phyloP scores from a whole-genome alignment of 805 yeast species.

The Cyberlindnera mississippiensis region DNA sequence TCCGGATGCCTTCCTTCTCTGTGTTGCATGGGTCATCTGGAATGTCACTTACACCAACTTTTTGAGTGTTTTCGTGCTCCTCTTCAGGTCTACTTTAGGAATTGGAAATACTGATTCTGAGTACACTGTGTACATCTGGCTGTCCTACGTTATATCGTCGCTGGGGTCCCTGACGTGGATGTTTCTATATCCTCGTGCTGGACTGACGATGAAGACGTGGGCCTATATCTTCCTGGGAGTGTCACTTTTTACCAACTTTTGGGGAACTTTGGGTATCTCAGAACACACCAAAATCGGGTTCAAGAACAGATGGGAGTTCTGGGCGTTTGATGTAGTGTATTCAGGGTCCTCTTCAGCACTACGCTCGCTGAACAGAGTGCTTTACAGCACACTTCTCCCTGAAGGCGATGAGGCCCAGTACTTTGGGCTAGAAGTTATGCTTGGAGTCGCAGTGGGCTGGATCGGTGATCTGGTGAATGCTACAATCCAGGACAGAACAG shows the following conservation, averaged over 20 bases:
- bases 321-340: conserved; percentile 38
- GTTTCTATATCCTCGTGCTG: conserved; percentile 29
- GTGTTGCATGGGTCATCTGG: conserved; percentile 42
- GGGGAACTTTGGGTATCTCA: conserved; percentile 38
- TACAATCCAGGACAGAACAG: conserved; percentile 36
- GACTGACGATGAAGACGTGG: conserved; percentile 32
- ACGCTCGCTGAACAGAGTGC: conserved; percentile 34
- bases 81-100: conserved; percentile 39
- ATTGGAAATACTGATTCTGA: conserved; percentile 36
- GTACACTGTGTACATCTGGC: conserved; percentile 36
- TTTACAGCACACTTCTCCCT: conserved; percentile 37
- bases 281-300: conserved; percentile 31
- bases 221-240: conserved; percentile 32
- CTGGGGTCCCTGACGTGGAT: conserved; percentile 37
- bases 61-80: conserved; percentile 32
- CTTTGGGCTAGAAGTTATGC: conserved; percentile 38
- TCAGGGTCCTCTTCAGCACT: conserved; percentile 34
- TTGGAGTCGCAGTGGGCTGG: conserved; percentile 41
- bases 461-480: conserved; percentile 38
- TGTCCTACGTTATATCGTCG: conserved; percentile 34
- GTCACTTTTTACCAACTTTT: conserved; percentile 34
- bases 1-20: conserved; percentile 34
- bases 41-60: conserved; percentile 35
- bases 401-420: conserved; percentile 41
- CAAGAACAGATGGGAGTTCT: conserved; percentile 40